Evolutionary conservation across 441 rosid species (phyloP).

Genomic region (Raphanus hybrid): DNA sequence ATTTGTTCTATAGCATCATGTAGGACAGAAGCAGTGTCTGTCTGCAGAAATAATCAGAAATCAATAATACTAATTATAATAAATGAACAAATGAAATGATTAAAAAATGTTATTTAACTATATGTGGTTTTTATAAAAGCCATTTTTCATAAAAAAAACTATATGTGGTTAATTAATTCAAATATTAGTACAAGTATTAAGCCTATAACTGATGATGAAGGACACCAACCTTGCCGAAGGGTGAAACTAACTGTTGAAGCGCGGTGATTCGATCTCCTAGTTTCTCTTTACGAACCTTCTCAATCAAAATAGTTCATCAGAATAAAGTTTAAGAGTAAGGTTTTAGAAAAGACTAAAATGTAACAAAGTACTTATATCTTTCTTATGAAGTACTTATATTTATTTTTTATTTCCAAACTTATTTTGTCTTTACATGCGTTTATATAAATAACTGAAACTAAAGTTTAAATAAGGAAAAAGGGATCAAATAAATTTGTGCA

Average conservation of each 20-base stretch:
- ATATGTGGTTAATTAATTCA: slow-evolving; percentile 10
- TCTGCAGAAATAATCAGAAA: slow-evolving; percentile 47
- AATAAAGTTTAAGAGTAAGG: background rate
- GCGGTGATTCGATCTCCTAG: slow-evolving; percentile 80
- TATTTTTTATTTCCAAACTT: background rate
- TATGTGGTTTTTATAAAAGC: too few species aligned
- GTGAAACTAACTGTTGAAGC: slow-evolving; percentile 78
- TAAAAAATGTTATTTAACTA: background rate
- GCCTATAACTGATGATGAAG: slow-evolving; percentile 22
- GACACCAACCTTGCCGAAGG: slow-evolving; percentile 71
- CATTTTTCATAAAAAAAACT: too few species aligned
- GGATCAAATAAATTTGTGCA: background rate
- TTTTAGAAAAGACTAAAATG: slow-evolving; percentile 33
- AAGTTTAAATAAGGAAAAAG: background rate
- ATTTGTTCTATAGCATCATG: slow-evolving; percentile 71
- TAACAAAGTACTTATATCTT: slow-evolving; percentile 30
- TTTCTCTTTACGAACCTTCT: slow-evolving; percentile 75
- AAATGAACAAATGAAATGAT: background rate
- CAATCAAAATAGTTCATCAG: slow-evolving; percentile 18
- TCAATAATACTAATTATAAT: background rate
- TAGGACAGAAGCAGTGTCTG: slow-evolving; percentile 81
- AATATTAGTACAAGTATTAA: slow-evolving; percentile 3
- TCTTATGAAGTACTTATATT: background rate
- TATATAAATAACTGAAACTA: background rate
- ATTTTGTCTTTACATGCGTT: background rate